Evolutionary conservation across 2,329 filamentous ascomycete genomes (phyloP), one percentile per base, ranked within the genome.

Genomic region (Hymenoscyphus salicellus): DNA sequence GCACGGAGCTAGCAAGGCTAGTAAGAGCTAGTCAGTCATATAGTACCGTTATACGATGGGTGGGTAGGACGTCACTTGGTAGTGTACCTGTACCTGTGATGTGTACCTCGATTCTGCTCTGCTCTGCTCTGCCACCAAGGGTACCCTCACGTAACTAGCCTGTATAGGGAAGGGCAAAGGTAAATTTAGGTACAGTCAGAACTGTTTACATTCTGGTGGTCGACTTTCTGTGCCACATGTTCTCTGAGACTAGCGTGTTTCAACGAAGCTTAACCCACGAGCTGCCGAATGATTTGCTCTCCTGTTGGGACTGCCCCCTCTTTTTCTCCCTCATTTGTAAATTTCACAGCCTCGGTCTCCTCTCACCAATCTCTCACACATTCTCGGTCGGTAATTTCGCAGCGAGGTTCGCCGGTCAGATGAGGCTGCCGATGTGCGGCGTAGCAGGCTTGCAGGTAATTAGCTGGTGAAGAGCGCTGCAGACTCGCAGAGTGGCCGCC

Each of bases 371-470:
- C 23, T 52, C 46, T 52, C 20, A 26, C 46, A 52, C 46, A 52
- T 26, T 52, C 46, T 52, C 46, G 46, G 46, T 52, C 46, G 46
- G 46, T 52, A 52, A 52, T 52, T 52, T 52, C 46, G 46, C 46
- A 14, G n/a, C 23, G 20, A 52, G 43, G 20, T 52, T 52, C 46
- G 20, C 20, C 8, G 20, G 46, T 52, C 46, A 52, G 46, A 52
- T 23, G 46, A 52, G 46, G 46, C 46, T 52, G 46, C 20, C 46
- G 20, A 26, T 20, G 8, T 52, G 46, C 46, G 46, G 46, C 46
- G 46, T 52, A 52, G 46, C 46, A 26, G 46, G n/a, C 23, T 26
- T 26, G 46, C 46, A 52, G 46, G n/a, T 52, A 23, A 52, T 52
- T 52, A 52, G 46, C 20, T 52, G 20, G 46, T 14, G 20, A 52